Evolutionary conservation across 2,329 filamentous ascomycete species (phyloP).

Genomic region (Aureobasidium uvarum): DNA sequence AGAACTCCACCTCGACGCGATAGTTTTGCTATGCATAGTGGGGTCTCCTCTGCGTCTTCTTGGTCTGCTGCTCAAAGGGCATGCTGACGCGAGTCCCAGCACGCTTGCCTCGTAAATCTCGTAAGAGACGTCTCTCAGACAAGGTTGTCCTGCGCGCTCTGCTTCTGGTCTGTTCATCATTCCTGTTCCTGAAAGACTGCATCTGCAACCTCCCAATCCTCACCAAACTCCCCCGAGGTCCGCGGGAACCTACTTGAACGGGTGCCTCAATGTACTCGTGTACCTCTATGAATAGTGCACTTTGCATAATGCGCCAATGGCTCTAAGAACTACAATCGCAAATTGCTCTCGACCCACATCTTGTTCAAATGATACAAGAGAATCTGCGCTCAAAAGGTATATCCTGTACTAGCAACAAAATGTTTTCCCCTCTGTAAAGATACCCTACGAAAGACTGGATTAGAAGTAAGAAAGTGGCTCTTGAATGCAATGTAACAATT

Average conservation of each 20-base stretch:
- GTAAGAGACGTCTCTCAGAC: slow-evolving; percentile 18
- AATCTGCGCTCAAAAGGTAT: neutral
- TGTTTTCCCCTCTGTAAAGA: neutral
- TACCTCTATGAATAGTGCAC: slow-evolving; percentile 21
- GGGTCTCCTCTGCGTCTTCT: neutral
- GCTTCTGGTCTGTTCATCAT: neutral
- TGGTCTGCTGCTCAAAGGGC: neutral
- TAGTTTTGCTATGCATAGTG: neutral
- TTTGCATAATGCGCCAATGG: neutral
- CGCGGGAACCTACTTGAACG: neutral
- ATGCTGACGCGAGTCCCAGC: neutral
- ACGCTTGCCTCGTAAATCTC: neutral
- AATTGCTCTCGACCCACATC: neutral
- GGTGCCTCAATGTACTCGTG: neutral
- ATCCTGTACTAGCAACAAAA: neutral
- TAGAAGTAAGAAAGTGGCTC: slow-evolving; percentile 6
- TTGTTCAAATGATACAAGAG: neutral
- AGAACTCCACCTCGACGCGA: slow-evolving; percentile 13
- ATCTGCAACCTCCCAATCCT: neutral
- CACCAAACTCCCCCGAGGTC: slow-evolving; percentile 1
- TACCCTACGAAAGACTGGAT: neutral
- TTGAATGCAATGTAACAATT: slow-evolving; percentile 13
- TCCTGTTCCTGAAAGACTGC: slow-evolving; percentile 14
- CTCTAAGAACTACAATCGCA: neutral
- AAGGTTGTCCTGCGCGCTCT: neutral